Evolutionary conservation across 78 protist genomes (phyloP).

Genomic region (Andalucia godoyi): DNA sequence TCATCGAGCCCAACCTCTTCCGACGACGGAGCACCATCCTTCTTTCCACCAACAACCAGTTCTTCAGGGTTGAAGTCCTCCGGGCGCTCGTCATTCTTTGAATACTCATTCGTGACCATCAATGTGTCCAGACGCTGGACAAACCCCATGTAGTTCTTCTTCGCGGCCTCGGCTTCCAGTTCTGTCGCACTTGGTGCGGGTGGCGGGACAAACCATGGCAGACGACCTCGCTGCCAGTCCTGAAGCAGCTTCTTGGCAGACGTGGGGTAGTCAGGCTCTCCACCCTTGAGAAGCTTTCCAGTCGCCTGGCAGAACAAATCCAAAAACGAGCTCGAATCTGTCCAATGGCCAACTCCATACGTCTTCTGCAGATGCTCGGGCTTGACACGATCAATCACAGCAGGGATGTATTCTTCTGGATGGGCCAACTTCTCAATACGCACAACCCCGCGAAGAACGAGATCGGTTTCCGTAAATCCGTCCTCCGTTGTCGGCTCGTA

Average conservation of each 20-base stretch:
- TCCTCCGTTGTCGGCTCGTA: constrained; percentile 46
- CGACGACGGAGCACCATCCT: too few species aligned
- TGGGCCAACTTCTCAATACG: constrained; percentile 81
- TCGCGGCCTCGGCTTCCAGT: too few species aligned
- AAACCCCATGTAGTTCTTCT: too few species aligned
- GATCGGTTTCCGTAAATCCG: constrained; percentile 50
- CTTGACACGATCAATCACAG: constrained; percentile 61
- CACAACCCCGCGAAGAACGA: constrained; percentile 63
- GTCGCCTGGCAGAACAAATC: constrained; percentile 24
- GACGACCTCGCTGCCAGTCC: constrained; percentile 85
- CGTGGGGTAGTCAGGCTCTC: constrained; percentile 69
- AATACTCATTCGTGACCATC: too few species aligned
- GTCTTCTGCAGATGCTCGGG: constrained; percentile 57
- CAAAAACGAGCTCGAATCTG: constrained; percentile 68
- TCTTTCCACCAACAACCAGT: too few species aligned
- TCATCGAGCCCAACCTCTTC: too few species aligned
- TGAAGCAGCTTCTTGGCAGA: constrained; percentile 73
- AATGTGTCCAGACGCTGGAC: too few species aligned
- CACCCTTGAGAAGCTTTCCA: constrained; percentile 68
- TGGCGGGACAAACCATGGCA: constrained; percentile 84
- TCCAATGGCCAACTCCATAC: constrained; percentile 61
- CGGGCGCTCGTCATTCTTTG: too few species aligned
- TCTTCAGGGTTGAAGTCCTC: too few species aligned
- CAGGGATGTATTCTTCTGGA: constrained; percentile 38
- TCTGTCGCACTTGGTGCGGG: too few species aligned